A percentile compares a stretch with the other conserved stretches of the same genome.
Evolutionary conservation across 179 eudicot species (phyloP).

Genomic region (Dionaea muscipula): DNA sequence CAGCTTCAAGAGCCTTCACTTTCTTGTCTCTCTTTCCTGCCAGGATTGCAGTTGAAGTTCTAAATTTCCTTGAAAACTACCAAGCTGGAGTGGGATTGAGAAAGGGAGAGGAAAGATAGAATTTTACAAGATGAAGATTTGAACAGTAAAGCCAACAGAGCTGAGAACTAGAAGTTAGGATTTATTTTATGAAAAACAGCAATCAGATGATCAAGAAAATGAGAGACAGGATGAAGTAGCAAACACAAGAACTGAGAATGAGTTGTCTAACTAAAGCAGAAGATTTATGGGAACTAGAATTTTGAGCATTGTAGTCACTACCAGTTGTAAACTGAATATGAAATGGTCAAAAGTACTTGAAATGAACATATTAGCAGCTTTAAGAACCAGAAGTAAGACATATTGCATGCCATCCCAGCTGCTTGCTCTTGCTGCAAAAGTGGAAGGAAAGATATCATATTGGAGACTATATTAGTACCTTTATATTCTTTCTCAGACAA

Average conservation of each 20-base stretch:
- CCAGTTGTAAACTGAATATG: neutral
- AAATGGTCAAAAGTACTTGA: no score
- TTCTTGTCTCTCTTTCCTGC: slow-evolving; percentile 71
- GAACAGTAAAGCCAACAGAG: no score
- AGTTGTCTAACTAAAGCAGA: no score
- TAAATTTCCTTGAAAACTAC: no score
- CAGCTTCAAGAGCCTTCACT: slow-evolving; percentile 91
- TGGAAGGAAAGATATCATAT: slow-evolving; percentile 59
- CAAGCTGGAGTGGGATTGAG: neutral
- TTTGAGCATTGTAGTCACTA: neutral
- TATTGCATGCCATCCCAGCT: slow-evolving; percentile 44
- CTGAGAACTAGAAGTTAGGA: no score
- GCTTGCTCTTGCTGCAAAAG: slow-evolving; percentile 76
- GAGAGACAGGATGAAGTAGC: no score
- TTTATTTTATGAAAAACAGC: no score
- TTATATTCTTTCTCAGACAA: slow-evolving; percentile 42
- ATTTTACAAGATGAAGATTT: no score
- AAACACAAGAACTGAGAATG: no score
- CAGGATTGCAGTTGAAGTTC: no score
- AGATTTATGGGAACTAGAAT: no score
- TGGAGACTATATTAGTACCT: slow-evolving; percentile 59
- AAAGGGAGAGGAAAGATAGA: neutral
- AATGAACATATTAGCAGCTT: neutral
- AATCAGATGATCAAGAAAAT: no score
- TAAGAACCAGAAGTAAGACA: slow-evolving; percentile 38